phyloP scores from a whole-genome alignment of 2,329 filamentous ascomycete genomes.

The Cryphonectria radicalis region DNA sequence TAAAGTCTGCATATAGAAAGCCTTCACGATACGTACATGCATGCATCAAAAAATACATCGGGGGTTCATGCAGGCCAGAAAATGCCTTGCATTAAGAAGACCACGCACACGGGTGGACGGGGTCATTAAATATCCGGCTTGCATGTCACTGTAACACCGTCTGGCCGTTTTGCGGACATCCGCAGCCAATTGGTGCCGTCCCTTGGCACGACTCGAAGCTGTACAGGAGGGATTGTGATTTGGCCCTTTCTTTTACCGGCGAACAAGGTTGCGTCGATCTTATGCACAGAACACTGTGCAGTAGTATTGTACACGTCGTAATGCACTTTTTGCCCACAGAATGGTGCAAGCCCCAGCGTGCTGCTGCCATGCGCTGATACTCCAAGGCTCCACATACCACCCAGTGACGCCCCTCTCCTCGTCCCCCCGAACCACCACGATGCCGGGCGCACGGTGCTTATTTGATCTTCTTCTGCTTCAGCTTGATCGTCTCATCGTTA shows the following conservation, averaged over 20 bases:
- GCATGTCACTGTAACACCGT: slow-evolving; percentile 1
- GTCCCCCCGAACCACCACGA: background rate
- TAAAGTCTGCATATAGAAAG: background rate
- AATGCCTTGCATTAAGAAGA: background rate
- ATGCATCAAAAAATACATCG: background rate
- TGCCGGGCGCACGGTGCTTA: slow-evolving; percentile 47
- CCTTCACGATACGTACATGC: background rate
- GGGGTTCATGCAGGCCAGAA: background rate
- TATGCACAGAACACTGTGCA: background rate
- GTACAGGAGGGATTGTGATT: background rate
- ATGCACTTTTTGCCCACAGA: background rate
- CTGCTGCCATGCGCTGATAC: background rate
- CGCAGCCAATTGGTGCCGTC: background rate
- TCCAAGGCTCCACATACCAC: background rate
- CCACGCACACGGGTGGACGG: slow-evolving; percentile 13
- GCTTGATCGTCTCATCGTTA: slow-evolving; percentile 94
- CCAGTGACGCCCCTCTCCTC: background rate
- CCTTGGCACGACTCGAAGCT: background rate
- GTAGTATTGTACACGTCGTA: slow-evolving; percentile 17
- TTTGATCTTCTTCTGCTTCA: slow-evolving; percentile 98
- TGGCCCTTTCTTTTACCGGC: background rate
- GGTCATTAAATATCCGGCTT: slow-evolving; percentile 5
- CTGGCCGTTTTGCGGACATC: slow-evolving; percentile 10
- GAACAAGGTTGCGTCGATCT: background rate
- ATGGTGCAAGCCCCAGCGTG: slow-evolving; percentile 14